phyloP scores from a whole-genome alignment of 2,329 filamentous ascomycete species.

The Arthrobotrys megalospora region DNA sequence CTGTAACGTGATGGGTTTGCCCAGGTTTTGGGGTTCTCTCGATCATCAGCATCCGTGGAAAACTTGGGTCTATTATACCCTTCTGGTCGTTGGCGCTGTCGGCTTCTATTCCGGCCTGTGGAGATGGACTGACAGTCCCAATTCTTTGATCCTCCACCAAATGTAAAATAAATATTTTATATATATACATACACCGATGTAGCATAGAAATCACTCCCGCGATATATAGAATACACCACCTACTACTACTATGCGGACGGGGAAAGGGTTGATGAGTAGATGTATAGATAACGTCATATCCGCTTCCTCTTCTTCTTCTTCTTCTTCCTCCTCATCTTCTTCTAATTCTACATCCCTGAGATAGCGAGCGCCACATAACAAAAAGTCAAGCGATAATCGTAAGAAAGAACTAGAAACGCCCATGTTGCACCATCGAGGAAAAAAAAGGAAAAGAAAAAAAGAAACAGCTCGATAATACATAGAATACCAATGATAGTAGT shows the following conservation, averaged over 20 bases:
- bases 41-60: constrained; percentile 74
- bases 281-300: no score
- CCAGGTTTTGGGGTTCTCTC: constrained; percentile 85
- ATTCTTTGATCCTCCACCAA: constrained; percentile 68
- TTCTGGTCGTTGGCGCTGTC: constrained; percentile 80
- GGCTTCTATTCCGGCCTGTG: constrained; percentile 81
- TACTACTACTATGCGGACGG: no score
- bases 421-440: background rate
- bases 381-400: no score
- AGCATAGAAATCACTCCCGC: no score
- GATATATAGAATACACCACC: no score
- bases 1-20: constrained; percentile 93
- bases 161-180: background rate
- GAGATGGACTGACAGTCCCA: constrained; percentile 77
- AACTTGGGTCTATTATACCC: constrained; percentile 83
- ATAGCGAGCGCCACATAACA: no score
- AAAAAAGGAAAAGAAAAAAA: constrained; percentile 4
- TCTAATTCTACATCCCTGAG: no score
- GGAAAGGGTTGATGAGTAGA: no score
- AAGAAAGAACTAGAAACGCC: background rate
- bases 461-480: no score
- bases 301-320: no score
- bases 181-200: background rate
- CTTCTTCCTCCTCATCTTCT: no score
- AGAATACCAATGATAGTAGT: no score